These are phyloP conservation scores for Aotearoamyces nothofagi DNA, from an alignment of 2,329 filamentous ascomycete genomes.

Conservation along the genomic window DNA sequence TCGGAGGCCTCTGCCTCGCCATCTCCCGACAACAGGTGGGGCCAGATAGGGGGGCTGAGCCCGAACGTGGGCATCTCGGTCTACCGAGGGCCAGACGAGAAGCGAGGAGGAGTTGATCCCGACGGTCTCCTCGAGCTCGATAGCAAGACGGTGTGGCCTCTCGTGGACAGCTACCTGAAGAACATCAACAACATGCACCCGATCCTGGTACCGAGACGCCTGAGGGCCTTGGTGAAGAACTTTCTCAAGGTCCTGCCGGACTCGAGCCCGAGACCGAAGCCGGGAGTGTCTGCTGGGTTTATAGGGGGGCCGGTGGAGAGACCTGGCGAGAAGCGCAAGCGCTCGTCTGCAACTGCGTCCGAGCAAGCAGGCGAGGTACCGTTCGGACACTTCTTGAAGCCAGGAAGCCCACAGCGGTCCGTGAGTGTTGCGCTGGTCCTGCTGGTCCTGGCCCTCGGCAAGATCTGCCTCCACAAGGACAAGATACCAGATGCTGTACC, in stretches of 20 bases:
- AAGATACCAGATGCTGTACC: slow-evolving; percentile 43
- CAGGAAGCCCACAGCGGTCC: slow-evolving; percentile 42
- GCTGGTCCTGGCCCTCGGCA: slow-evolving; percentile 71
- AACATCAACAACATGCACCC: slow-evolving; percentile 53
- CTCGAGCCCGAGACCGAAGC: slow-evolving; percentile 13
- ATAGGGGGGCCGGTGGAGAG: slow-evolving; percentile 15
- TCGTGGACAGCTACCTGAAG: slow-evolving; percentile 41
- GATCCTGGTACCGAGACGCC: slow-evolving; percentile 36
- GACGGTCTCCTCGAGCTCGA: slow-evolving; percentile 40
- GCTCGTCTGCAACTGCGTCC: slow-evolving; percentile 10
- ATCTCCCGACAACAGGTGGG: slow-evolving; percentile 36
- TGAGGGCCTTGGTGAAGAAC: slow-evolving; percentile 24
- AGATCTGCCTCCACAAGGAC: slow-evolving; percentile 49
- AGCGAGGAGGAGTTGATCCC: slow-evolving; percentile 14
- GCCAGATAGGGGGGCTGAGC: slow-evolving; percentile 31
- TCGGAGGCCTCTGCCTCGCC: slow-evolving; percentile 39
- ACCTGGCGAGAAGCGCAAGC: slow-evolving; percentile 18
- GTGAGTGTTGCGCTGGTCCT: slow-evolving; percentile 72
- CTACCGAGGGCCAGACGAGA: slow-evolving; percentile 7
- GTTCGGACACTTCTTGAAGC: slow-evolving; percentile 20
- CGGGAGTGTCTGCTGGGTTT: slow-evolving; percentile 6
- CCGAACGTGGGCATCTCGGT: slow-evolving; percentile 8
- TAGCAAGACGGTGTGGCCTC: slow-evolving; percentile 31
- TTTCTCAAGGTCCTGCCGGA: slow-evolving; percentile 17
- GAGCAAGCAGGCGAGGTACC: slow-evolving; percentile 6